Evolutionary conservation across 768 basidiomycete species (phyloP).

Genomic region (Cyathus striatus): DNA sequence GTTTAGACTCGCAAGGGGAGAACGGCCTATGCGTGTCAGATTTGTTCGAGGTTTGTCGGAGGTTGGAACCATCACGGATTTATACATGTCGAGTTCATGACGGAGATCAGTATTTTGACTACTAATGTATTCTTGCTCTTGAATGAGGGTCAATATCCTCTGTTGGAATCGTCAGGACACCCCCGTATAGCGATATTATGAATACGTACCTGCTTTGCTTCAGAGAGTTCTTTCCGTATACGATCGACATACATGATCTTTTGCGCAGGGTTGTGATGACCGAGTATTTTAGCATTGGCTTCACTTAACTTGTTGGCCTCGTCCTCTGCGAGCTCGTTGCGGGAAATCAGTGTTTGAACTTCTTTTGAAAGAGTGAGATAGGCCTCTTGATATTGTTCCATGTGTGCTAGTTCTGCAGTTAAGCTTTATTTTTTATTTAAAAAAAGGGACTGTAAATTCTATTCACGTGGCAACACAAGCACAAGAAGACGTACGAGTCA

Average conservation of each 20-base stretch:
- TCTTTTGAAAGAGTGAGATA: constrained; percentile 63
- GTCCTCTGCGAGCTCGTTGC: constrained; percentile 75
- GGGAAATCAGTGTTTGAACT: constrained; percentile 56
- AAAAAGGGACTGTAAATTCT: neutral
- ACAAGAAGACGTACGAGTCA: constrained; percentile 45
- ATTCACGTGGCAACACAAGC: too few species aligned
- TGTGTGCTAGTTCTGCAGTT: constrained; percentile 49
- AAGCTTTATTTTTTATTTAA: constrained; percentile 20
- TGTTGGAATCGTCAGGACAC: constrained; percentile 14
- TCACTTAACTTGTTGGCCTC: constrained; percentile 71
- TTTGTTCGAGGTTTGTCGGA: constrained; percentile 50
- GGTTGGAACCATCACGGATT: constrained; percentile 44
- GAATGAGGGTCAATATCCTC: constrained; percentile 43
- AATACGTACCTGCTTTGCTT: constrained; percentile 68
- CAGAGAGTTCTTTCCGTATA: constrained; percentile 74
- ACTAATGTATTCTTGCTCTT: constrained; percentile 42
- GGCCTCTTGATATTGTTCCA: constrained; percentile 64
- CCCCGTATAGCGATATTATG: neutral
- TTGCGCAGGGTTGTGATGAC: constrained; percentile 82
- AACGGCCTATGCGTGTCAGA: constrained; percentile 45
- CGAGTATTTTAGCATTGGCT: constrained; percentile 83
- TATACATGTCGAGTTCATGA: constrained; percentile 57
- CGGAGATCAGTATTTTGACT: constrained; percentile 40
- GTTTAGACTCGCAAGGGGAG: constrained; percentile 40
- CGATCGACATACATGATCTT: constrained; percentile 84